Percentiles rank a stretch among this genome's conserved stretches.
These are phyloP conservation scores for Nitzschia palea DNA, from an alignment of 108 stramenopile species.

Conservation along the genomic window DNA sequence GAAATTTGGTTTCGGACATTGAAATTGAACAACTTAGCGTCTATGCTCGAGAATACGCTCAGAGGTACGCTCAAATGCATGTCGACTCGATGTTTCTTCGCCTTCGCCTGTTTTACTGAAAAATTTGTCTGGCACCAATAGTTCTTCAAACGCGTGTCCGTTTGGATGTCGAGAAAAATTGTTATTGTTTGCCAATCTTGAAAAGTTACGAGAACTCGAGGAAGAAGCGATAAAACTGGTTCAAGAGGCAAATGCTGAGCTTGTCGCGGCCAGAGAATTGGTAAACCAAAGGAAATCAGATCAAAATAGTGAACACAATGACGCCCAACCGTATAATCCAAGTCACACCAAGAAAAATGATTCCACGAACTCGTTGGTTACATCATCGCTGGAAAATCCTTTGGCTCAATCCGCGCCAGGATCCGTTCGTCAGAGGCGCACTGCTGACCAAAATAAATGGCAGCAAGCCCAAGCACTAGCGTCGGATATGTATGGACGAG, in stretches of 20 bases:
- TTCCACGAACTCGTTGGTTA: too few relatives aligned
- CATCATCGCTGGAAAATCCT: too few relatives aligned
- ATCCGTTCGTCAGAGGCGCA: too few relatives aligned
- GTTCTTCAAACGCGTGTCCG: conserved; percentile 55
- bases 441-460: too few relatives aligned
- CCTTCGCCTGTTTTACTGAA: not conserved
- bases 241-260: conserved; percentile 56
- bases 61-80: conserved; percentile 69
- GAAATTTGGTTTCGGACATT: conserved; percentile 28
- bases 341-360: too few relatives aligned
- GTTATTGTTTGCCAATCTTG: conserved; percentile 45
- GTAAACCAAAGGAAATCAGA: not conserved
- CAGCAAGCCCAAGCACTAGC: not conserved
- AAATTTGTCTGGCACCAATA: not conserved
- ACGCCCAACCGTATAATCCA: too few relatives aligned
- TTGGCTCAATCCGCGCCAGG: too few relatives aligned
- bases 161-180: conserved; percentile 63
- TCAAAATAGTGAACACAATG: too few relatives aligned
- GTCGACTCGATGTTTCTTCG: too few relatives aligned
- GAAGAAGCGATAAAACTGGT: conserved; percentile 49
- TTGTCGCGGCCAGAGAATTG: conserved; percentile 34
- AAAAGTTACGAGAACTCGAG: conserved; percentile 57
- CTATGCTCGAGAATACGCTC: conserved; percentile 78
- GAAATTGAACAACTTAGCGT: conserved; percentile 80
- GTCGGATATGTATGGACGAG: too few relatives aligned